A percentile compares a stretch with the other conserved stretches of the same genome.
phyloP scores from a whole-genome alignment of 202 grass and related monocot species.

The Cymbopogon flexuosus region DNA sequence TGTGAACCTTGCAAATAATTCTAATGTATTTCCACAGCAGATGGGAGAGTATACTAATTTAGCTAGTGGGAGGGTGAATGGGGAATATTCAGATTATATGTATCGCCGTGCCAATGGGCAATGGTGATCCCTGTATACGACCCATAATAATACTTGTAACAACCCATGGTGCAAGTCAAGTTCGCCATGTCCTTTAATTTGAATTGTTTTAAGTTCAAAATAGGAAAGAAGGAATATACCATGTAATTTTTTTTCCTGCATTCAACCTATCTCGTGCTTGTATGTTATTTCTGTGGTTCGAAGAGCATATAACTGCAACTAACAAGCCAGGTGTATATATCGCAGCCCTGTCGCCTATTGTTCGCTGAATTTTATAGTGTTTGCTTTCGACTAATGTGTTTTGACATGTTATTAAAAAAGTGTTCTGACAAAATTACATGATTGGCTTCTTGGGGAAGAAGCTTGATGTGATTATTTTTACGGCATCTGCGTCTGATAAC shows the following conservation, averaged over 20 bases:
- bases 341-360: not conserved
- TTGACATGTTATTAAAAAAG: not conserved
- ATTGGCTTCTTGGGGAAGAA: not conserved
- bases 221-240: conserved; percentile 35
- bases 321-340: not conserved
- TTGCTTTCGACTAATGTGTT: not conserved
- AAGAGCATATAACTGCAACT: not conserved
- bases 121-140: conserved; percentile 40
- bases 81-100: conserved; percentile 52
- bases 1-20: conserved; percentile 42
- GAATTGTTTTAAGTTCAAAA: conserved; percentile 32
- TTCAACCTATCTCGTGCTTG: not conserved
- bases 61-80: conserved; percentile 42
- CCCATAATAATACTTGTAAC: conserved; percentile 41
- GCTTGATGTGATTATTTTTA: conserved; percentile 1
- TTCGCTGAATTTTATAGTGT: not conserved
- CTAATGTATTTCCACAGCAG: conserved; percentile 39
- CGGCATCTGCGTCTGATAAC: not conserved
- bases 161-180: conserved; percentile 30
- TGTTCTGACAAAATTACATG: not conserved
- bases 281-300: not conserved
- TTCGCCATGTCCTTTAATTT: conserved; percentile 28
- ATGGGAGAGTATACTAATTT: conserved; percentile 51
- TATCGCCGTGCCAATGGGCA: conserved; percentile 54
- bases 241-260: conserved; percentile 20